A percentile compares a stretch with the other conserved stretches of the same genome.
phyloP scores from a whole-genome alignment of 2,329 filamentous ascomycete species.

The Pezicula carpinea region DNA sequence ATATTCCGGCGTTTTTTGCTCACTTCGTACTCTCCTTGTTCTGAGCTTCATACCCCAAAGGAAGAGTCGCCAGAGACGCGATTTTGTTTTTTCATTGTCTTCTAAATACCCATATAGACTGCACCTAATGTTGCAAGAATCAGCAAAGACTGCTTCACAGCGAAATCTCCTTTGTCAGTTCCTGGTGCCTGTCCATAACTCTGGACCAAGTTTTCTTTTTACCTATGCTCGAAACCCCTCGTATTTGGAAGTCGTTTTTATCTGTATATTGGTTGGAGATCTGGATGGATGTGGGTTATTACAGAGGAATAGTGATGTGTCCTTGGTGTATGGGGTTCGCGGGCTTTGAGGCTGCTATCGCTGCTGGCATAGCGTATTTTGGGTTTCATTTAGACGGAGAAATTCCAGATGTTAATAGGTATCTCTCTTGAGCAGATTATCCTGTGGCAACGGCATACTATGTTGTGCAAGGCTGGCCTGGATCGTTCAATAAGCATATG shows the following conservation, averaged over 20 bases:
- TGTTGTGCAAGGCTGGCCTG: too few species aligned
- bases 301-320: neutral
- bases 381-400: constrained; percentile 11
- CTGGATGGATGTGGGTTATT: neutral
- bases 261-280: constrained; percentile 5
- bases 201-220: neutral
- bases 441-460: neutral
- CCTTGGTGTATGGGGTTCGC: constrained; percentile 1
- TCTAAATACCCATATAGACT: constrained; percentile 3
- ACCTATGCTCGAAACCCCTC: neutral
- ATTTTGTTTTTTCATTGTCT: constrained; percentile 9
- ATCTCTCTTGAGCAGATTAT: neutral
- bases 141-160: constrained; percentile 16
- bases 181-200: neutral
- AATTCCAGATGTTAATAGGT: constrained; percentile 4
- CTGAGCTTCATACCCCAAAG: constrained; percentile 19
- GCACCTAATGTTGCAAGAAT: constrained; percentile 6
- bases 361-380: constrained; percentile 8
- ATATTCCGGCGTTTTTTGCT: constrained; percentile 18
- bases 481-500: too few species aligned
- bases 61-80: constrained; percentile 15
- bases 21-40: constrained; percentile 17
- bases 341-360: constrained; percentile 3
- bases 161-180: constrained; percentile 16
- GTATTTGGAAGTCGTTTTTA: neutral